Percentiles rank a stretch among this genome's conserved stretches.
These are phyloP conservation scores for Albizia julibrissin DNA, from an alignment of 306 rosid species.

Conservation along the genomic window DNA sequence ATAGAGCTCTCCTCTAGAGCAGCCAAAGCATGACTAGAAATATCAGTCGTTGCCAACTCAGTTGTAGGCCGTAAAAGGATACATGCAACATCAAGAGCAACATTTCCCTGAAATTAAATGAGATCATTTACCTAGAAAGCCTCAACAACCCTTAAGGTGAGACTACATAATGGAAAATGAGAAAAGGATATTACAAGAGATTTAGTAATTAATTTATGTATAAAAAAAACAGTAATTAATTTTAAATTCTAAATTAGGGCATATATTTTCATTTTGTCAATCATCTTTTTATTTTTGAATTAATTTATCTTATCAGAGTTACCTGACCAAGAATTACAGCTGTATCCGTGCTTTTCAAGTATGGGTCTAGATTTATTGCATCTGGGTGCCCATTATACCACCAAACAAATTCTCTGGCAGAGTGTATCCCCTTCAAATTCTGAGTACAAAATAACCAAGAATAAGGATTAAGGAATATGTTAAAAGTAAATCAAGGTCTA, in stretches of 20 bases:
- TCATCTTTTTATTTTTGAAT: neutral
- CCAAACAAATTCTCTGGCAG: conserved; percentile 98
- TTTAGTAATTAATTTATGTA: no score
- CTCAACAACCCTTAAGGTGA: neutral
- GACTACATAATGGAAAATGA: conserved; percentile 25
- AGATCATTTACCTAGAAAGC: neutral
- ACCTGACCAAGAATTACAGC: conserved; percentile 96
- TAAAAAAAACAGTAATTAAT: neutral
- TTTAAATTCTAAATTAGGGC: neutral
- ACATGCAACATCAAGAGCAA: conserved; percentile 44
- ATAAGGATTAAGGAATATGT: conserved; percentile 1
- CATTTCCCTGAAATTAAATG: no score
- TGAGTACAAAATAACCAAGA: conserved; percentile 31
- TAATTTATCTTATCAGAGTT: neutral
- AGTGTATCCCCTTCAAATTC: conserved; percentile 70
- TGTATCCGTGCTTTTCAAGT: conserved; percentile 72
- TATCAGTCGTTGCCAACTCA: conserved; percentile 82
- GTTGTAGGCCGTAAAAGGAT: conserved; percentile 71
- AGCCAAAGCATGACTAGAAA: conserved; percentile 82
- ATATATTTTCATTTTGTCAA: neutral
- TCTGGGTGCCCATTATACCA: conserved; percentile 99
- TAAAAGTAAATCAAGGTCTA: neutral
- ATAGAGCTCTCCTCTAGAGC: conserved; percentile 75
- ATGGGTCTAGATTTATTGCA: conserved; percentile 67
- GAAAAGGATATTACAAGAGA: neutral